Conservation (phyloP, 495 filamentous ascomycete genomes). For the Penicillium fimorum region DNA sequence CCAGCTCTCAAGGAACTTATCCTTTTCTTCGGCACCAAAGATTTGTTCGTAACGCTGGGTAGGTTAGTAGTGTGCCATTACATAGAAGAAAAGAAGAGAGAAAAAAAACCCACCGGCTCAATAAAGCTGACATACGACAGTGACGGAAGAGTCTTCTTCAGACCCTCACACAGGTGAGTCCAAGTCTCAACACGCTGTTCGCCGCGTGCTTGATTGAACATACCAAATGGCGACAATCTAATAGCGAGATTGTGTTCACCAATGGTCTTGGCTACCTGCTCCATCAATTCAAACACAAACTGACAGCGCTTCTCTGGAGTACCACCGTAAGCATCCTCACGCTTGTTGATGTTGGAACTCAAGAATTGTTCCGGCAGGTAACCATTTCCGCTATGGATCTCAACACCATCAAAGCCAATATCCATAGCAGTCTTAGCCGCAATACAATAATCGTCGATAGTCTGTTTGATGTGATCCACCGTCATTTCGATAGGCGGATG, state of each 20-base stretch:
- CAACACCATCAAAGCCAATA: constrained; percentile 61
- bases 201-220: constrained; percentile 49
- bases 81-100: too few relatives aligned
- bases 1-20: constrained; percentile 44
- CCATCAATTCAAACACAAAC: constrained; percentile 48
- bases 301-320: constrained; percentile 48
- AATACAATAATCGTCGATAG: constrained; percentile 48
- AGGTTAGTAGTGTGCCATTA: background rate
- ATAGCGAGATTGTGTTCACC: constrained; percentile 38
- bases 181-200: constrained; percentile 44
- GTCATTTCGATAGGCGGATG: constrained; percentile 48
- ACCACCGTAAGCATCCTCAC: constrained; percentile 53
- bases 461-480: constrained; percentile 41
- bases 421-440: constrained; percentile 60
- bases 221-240: constrained; percentile 48
- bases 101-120: constrained; percentile 41
- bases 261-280: constrained; percentile 24
- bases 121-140: constrained; percentile 55
- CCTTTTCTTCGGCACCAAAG: constrained; percentile 44
- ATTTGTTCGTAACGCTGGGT: constrained; percentile 50
- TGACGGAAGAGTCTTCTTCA: constrained; percentile 46
- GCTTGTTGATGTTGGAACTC: constrained; percentile 48
- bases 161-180: constrained; percentile 45
- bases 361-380: constrained; percentile 57
- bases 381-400: constrained; percentile 55